phyloP scores from a whole-genome alignment of 2,329 filamentous ascomycete species.

The Basipetospora chlamydospora region DNA sequence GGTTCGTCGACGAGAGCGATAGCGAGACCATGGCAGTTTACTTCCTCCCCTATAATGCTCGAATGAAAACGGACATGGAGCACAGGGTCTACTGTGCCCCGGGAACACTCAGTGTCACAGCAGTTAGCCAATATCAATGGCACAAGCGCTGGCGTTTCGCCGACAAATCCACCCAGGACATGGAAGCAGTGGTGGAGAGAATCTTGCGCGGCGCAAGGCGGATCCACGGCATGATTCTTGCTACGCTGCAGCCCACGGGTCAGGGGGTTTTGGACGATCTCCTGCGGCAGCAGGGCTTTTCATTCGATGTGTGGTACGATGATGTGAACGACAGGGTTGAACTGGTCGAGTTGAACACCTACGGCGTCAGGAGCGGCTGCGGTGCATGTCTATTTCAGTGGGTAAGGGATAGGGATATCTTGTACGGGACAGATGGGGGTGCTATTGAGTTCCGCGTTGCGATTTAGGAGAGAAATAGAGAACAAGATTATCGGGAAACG shows the following conservation, averaged over 20 bases:
- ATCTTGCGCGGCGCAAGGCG: constrained; percentile 6
- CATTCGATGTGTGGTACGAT: constrained; percentile 26
- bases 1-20: constrained; percentile 11
- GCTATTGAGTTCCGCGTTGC: constrained; percentile 17
- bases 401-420: constrained; percentile 19
- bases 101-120: constrained; percentile 15
- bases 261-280: constrained; percentile 13
- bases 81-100: constrained; percentile 30
- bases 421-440: constrained; percentile 19
- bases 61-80: constrained; percentile 22
- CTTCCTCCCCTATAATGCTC: constrained; percentile 24
- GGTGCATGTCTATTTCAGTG: constrained; percentile 32
- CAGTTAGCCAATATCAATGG: constrained; percentile 27
- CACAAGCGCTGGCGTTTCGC: constrained; percentile 18
- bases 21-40: constrained; percentile 16
- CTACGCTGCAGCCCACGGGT: background rate
- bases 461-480: too few relatives aligned
- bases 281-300: constrained; percentile 23
- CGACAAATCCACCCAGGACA: constrained; percentile 4
- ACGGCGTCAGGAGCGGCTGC: constrained; percentile 27
- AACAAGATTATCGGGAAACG: too few relatives aligned
- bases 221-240: background rate
- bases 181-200: constrained; percentile 8
- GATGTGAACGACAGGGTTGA: constrained; percentile 12
- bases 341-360: constrained; percentile 30